A percentile compares a stretch with the other conserved stretches of the same genome.
Conservation (phyloP, 805 yeast genomes). For the Saturnispora quitensis region DNA sequence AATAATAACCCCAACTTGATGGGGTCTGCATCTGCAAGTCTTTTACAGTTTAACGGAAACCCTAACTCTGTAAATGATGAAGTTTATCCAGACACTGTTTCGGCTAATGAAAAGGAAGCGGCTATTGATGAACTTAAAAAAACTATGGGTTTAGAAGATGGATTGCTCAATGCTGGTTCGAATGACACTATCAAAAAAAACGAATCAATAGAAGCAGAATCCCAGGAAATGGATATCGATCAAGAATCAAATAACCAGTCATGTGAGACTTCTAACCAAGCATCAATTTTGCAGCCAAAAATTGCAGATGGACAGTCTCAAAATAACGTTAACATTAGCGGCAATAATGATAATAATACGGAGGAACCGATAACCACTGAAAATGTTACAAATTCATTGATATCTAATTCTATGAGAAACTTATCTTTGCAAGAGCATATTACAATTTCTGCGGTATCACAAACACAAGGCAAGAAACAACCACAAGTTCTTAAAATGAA, state of each 20-base stretch:
- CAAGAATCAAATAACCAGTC: background rate
- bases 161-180: background rate
- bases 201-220: background rate
- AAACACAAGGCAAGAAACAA: background rate
- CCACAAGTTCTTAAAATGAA: background rate
- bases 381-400: background rate
- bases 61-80: background rate
- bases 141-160: constrained; percentile 6
- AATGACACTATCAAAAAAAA: background rate
- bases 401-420: constrained; percentile 4
- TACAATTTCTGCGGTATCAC: background rate
- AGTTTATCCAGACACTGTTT: background rate
- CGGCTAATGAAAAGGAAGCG: constrained; percentile 7
- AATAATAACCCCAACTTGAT: constrained; percentile 1
- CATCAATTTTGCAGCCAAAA: background rate
- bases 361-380: background rate
- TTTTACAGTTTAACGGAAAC: background rate
- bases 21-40: background rate
- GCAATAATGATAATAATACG: background rate
- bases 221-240: background rate
- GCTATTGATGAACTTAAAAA: constrained; percentile 6
- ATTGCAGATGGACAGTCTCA: background rate
- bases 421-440: background rate
- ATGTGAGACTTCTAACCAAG: background rate
- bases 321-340: background rate